These are phyloP conservation scores for Phytophthora pisi DNA, from an alignment of 352 stramenopile genomes.

Conservation along the genomic window DNA sequence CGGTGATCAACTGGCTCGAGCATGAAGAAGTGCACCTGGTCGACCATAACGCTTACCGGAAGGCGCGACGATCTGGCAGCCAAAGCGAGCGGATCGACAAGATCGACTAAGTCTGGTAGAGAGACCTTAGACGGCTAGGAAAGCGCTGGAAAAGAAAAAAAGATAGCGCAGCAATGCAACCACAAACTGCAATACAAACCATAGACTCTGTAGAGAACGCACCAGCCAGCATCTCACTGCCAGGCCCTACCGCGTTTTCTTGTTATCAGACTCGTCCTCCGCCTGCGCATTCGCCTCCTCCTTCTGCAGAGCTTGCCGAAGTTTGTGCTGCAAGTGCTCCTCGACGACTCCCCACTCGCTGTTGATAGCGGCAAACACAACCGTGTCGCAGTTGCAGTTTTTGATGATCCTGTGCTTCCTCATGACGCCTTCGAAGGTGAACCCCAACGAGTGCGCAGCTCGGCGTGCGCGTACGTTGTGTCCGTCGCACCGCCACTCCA, in stretches of 20 bases:
- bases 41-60: constrained; percentile 79
- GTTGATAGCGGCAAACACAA: constrained; percentile 87
- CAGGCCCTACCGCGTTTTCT: constrained; percentile 43
- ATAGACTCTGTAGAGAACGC: constrained; percentile 35
- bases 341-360: constrained; percentile 82
- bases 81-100: constrained; percentile 32
- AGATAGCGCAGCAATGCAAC: not conserved
- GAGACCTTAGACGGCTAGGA: not conserved
- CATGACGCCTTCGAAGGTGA: constrained; percentile 89
- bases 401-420: constrained; percentile 89
- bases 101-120: constrained; percentile 18
- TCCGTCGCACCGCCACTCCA: constrained; percentile 89
- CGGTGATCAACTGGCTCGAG: constrained; percentile 82
- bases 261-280: constrained; percentile 24
- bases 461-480: constrained; percentile 87
- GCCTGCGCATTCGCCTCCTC: constrained; percentile 13
- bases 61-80: constrained; percentile 67
- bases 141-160: not conserved
- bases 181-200: constrained; percentile 21
- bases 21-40: constrained; percentile 83
- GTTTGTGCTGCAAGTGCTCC: constrained; percentile 64
- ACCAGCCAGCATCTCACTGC: not conserved
- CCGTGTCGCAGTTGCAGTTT: constrained; percentile 85
- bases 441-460: constrained; percentile 79
- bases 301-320: constrained; percentile 31